These are phyloP conservation scores for Usnea hakonensis DNA, from an alignment of 495 filamentous ascomycete species.

Conservation along the genomic window DNA sequence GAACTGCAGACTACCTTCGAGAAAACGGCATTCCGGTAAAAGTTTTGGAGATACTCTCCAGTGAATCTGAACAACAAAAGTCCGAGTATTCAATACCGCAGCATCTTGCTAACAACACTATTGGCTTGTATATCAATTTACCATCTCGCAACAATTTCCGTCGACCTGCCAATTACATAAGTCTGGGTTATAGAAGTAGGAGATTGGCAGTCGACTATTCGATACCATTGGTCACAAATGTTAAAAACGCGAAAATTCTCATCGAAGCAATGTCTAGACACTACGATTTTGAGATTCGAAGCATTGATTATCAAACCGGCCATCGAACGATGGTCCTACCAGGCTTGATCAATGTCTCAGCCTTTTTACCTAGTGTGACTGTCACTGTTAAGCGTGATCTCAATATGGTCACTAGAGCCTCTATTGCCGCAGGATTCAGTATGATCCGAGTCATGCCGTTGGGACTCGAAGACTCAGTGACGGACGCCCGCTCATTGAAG, in stretches of 20 bases:
- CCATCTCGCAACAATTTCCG: conserved; percentile 96
- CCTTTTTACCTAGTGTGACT: conserved; percentile 69
- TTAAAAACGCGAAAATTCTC: conserved; percentile 97
- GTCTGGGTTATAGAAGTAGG: conserved; percentile 87
- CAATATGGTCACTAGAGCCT: conserved; percentile 62
- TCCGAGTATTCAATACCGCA: conserved; percentile 94
- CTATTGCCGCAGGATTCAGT: conserved; percentile 68
- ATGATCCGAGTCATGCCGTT: conserved; percentile 81
- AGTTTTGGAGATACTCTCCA: conserved; percentile 77
- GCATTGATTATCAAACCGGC: conserved; percentile 82
- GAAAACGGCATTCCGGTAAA: conserved; percentile 84
- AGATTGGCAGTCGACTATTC: conserved; percentile 99
- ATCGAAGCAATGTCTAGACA: conserved; percentile 89
- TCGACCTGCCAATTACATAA: conserved; percentile 95
- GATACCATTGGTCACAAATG: conserved; percentile 93
- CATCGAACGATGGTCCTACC: conserved; percentile 69
- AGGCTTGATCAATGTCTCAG: conserved; percentile 70
- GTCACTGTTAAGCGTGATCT: conserved; percentile 60
- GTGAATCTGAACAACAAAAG: conserved; percentile 68
- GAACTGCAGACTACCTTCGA: conserved; percentile 91
- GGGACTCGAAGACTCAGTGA: conserved; percentile 63
- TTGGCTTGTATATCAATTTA: conserved; percentile 97
- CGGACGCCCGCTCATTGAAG: conserved; percentile 63
- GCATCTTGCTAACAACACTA: conserved; percentile 91
- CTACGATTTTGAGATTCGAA: conserved; percentile 71